Evolutionary conservation across 2,329 filamentous ascomycete species (phyloP).

Genomic region (Botrytis galanthina): DNA sequence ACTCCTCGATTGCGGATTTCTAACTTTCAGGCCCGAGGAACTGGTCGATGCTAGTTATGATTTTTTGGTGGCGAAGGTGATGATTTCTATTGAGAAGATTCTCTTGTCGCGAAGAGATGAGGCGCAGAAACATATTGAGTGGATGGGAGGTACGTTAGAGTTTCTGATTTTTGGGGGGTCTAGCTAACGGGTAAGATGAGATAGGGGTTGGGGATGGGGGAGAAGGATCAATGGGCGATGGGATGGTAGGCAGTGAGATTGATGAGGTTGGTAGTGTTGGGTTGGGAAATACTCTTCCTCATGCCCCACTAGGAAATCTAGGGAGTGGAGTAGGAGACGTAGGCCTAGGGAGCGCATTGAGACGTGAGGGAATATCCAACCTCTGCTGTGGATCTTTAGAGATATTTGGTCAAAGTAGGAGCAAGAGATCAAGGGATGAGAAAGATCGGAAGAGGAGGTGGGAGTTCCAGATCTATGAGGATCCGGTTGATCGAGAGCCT

Average conservation of each 20-base stretch:
- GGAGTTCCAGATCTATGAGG: neutral
- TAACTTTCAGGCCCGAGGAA: neutral
- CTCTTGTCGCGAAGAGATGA: neutral
- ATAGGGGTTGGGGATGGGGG: neutral
- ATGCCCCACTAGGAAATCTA: fast-evolving
- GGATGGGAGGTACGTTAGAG: neutral
- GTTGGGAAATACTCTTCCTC: neutral
- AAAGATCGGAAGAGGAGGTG: neutral
- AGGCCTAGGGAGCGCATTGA: neutral
- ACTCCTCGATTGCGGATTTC: neutral
- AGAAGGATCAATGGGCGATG: neutral
- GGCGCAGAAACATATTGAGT: neutral
- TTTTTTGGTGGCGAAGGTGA: neutral
- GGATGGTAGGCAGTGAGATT: neutral
- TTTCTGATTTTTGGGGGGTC: neutral
- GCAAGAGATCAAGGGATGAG: neutral
- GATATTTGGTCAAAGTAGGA: neutral
- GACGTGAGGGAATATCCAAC: neutral
- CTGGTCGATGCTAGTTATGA: neutral
- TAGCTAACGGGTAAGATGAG: neutral
- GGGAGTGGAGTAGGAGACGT: neutral
- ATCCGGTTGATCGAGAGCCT: neutral
- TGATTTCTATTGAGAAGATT: neutral
- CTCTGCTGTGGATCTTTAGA: neutral
- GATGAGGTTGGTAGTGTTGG: no score